Evolutionary conservation across 177 flowering plant genomes (phyloP).

Genomic region (Vitis hybrid): DNA sequence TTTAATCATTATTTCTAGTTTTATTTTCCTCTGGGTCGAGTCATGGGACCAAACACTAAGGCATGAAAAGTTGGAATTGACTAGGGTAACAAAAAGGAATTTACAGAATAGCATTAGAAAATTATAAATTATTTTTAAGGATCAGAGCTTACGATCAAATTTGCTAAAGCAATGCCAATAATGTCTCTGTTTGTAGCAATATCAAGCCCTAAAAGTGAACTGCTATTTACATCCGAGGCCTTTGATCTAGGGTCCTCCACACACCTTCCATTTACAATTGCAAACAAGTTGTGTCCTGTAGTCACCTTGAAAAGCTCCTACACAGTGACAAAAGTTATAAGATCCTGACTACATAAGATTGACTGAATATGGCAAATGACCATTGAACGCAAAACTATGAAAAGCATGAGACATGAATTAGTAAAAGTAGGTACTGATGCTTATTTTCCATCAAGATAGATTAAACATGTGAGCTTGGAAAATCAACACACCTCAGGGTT

Average conservation of each 20-base stretch:
- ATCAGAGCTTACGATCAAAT: constrained; percentile 54
- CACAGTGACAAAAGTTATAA: constrained; percentile 1
- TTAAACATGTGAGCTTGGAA: not conserved
- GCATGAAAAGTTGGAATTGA: not conserved
- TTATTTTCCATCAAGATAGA: constrained; percentile 1
- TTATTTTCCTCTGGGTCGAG: not conserved
- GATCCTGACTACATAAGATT: not conserved
- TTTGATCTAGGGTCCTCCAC: constrained; percentile 67
- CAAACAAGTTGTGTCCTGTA: constrained; percentile 63
- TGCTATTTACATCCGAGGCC: constrained; percentile 68
- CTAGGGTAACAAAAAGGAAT: not conserved
- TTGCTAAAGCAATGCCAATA: constrained; percentile 71
- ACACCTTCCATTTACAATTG: constrained; percentile 64
- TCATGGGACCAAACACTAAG: not conserved
- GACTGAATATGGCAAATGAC: too few species aligned
- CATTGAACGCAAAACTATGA: not conserved
- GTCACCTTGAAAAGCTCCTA: constrained; percentile 69
- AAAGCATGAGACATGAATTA: not conserved
- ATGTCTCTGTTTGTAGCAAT: constrained; percentile 67
- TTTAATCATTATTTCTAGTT: not conserved
- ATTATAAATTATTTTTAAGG: not conserved
- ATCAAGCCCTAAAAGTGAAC: constrained; percentile 58
- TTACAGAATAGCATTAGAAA: not conserved
- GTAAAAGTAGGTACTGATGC: not conserved
- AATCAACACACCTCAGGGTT: constrained; percentile 51